Conservation (phyloP, 352 stramenopile species). For the Phytophthora vignae region DNA sequence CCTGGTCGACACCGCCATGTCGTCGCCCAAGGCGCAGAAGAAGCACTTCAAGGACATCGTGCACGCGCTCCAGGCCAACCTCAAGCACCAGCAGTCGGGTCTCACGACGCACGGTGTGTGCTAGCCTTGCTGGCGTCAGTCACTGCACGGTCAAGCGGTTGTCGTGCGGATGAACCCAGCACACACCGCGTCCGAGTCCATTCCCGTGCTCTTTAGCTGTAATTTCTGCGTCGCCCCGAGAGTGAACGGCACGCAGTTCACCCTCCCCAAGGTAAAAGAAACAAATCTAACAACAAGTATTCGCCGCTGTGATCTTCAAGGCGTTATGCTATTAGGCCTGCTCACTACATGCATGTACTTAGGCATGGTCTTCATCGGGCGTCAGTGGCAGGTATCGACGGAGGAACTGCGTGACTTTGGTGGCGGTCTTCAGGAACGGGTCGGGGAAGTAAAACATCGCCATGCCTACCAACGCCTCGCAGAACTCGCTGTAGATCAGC, state of each 20-base stretch:
- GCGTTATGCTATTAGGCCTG: background rate
- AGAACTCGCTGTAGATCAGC: conserved; percentile 83
- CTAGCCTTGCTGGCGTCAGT: conserved; percentile 36
- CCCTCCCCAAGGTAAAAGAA: conserved; percentile 14
- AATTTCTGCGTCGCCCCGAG: conserved; percentile 25
- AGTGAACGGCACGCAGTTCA: conserved; percentile 21
- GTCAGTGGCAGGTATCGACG: conserved; percentile 70
- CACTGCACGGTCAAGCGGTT: background rate
- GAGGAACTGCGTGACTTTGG: conserved; percentile 77
- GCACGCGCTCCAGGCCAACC: conserved; percentile 68
- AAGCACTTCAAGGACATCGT: conserved; percentile 74
- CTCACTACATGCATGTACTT: background rate
- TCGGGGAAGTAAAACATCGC: conserved; percentile 68
- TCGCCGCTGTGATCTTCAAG: conserved; percentile 5
- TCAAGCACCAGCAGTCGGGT: conserved; percentile 80
- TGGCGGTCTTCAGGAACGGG: conserved; percentile 62
- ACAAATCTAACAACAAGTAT: conserved; percentile 31
- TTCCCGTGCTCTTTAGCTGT: conserved; percentile 23
- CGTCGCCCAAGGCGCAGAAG: conserved; percentile 81
- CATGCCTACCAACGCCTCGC: conserved; percentile 67
- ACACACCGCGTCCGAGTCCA: background rate
- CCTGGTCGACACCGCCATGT: conserved; percentile 78
- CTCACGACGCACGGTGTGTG: conserved; percentile 86
- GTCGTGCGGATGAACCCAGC: background rate
- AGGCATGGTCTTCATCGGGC: conserved; percentile 62